Percentiles rank a stretch among this genome's conserved stretches.
These are phyloP conservation scores for Trichoderma virens DNA, from an alignment of 495 filamentous ascomycete species.

Conservation along the genomic window DNA sequence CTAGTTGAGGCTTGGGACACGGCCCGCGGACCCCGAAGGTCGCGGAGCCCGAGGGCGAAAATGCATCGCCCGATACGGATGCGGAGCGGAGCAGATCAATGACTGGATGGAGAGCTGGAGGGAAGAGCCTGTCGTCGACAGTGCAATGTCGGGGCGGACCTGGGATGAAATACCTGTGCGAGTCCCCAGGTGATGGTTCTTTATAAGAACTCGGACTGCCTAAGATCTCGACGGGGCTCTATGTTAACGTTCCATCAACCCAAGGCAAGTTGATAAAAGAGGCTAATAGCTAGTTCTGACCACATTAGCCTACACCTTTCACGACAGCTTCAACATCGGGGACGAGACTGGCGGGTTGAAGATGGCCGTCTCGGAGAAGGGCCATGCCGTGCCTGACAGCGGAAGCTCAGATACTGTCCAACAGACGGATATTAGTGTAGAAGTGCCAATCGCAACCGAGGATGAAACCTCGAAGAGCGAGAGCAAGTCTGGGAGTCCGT, in stretches of 20 bases:
- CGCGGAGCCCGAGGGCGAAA: not conserved
- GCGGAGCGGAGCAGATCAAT: not conserved
- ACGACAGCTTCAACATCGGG: not conserved
- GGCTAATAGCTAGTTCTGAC: no score
- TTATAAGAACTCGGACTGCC: not conserved
- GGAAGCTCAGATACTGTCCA: not conserved
- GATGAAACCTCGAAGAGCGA: not conserved
- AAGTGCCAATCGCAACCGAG: not conserved
- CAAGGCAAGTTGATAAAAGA: not conserved
- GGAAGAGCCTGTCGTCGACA: no score
- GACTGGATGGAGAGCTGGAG: not conserved
- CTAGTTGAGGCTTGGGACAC: no score
- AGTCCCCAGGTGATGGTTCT: no score
- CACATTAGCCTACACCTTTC: not conserved
- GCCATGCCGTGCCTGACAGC: not conserved
- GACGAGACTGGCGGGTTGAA: not conserved
- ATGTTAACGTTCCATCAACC: not conserved
- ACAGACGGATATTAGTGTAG: not conserved
- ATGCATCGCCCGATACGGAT: not conserved
- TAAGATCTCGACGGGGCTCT: not conserved
- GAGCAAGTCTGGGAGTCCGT: not conserved
- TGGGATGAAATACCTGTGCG: no score
- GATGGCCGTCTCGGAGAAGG: not conserved
- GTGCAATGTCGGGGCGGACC: no score
- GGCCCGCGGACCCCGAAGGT: not conserved